A percentile compares a stretch with the other conserved stretches of the same genome.
Evolutionary conservation across 2,329 filamentous ascomycete genomes (phyloP).

Genomic region (Sclerotinia subarctica): DNA sequence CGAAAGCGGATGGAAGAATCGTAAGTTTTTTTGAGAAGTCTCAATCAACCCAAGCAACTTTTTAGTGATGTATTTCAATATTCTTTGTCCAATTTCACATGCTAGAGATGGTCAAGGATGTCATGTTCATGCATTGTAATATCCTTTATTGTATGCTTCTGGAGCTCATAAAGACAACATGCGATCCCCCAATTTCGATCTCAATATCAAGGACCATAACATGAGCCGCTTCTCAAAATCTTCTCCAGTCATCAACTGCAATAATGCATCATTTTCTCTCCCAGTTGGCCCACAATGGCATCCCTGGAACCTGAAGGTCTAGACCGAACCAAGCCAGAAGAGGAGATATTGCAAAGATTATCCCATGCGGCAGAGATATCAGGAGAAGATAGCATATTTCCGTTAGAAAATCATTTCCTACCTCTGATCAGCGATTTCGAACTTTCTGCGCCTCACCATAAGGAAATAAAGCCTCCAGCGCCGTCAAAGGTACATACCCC

Average conservation of each 20-base stretch:
- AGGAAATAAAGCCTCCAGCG: background rate
- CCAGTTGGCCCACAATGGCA: background rate
- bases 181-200: background rate
- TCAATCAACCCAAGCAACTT: background rate
- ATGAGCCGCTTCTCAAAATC: background rate
- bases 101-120: background rate
- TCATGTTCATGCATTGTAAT: background rate
- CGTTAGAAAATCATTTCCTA: background rate
- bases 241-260: background rate
- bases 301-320: background rate
- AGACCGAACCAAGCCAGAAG: slow-evolving; percentile 3
- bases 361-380: slow-evolving; percentile 7
- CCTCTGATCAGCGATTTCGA: background rate
- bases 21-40: slow-evolving; percentile 5
- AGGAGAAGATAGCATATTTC: background rate
- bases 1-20: background rate
- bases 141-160: slow-evolving; percentile 6
- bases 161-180: slow-evolving; percentile 1
- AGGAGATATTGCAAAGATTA: slow-evolving; percentile 9
- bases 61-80: background rate
- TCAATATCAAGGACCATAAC: background rate
- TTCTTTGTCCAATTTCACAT: slow-evolving; percentile 7
- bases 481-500: background rate
- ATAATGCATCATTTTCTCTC: background rate
- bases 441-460: background rate